These are phyloP conservation scores for Taphrina deformans DNA, from an alignment of 1,139 yeast species.

Conservation along the genomic window DNA sequence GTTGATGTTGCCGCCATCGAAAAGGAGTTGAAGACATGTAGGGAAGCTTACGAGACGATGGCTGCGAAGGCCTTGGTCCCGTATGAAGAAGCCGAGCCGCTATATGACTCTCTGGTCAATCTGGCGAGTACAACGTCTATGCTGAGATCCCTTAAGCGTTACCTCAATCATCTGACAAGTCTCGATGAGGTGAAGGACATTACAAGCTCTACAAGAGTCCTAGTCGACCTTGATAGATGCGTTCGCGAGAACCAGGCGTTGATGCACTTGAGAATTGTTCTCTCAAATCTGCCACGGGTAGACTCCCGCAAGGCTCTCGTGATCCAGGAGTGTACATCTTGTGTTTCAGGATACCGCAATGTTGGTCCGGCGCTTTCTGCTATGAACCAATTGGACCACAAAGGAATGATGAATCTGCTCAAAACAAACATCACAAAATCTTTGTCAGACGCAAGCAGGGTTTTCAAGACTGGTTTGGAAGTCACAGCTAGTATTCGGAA, in stretches of 20 bases:
- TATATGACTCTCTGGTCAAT: constrained; percentile 10
- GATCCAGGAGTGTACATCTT: constrained; percentile 5
- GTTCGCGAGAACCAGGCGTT: constrained; percentile 16
- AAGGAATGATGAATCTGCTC: background rate
- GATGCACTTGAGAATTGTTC: constrained; percentile 9
- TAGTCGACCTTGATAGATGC: constrained; percentile 2
- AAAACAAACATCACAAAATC: background rate
- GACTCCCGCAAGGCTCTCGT: constrained; percentile 2
- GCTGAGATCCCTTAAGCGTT: constrained; percentile 9
- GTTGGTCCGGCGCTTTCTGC: constrained; percentile 2
- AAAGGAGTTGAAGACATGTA: background rate
- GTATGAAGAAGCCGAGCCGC: constrained; percentile 29
- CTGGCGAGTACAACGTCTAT: constrained; percentile 13
- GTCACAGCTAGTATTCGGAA: constrained; percentile 4
- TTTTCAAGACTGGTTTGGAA: constrained; percentile 4
- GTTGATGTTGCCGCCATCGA: constrained; percentile 19
- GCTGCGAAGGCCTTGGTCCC: constrained; percentile 16
- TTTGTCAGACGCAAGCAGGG: background rate
- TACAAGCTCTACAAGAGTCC: background rate
- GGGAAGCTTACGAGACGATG: constrained; percentile 7
- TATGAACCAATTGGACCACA: constrained; percentile 1
- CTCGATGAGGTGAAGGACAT: constrained; percentile 12
- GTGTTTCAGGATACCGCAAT: background rate
- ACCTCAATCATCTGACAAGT: background rate
- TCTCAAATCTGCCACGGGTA: background rate